Percentiles rank a stretch among this genome's conserved stretches.
These are phyloP conservation scores for Castanea mollissima DNA, from an alignment of 306 rosid species.

Conservation along the genomic window DNA sequence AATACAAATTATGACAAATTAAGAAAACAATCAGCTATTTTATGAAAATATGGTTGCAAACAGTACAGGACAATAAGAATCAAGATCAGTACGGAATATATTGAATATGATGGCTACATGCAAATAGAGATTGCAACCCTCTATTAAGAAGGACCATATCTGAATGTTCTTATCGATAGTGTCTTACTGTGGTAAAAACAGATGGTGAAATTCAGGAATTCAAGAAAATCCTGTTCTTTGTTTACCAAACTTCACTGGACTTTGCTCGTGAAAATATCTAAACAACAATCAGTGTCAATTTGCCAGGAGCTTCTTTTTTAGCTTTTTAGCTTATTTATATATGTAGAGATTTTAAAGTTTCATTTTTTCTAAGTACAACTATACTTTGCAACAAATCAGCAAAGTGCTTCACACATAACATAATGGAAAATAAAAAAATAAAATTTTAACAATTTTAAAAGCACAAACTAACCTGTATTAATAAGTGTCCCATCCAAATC, in stretches of 20 bases:
- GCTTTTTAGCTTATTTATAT: too few species aligned
- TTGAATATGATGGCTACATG: neutral
- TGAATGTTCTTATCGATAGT: neutral
- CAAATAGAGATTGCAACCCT: neutral
- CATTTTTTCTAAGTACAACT: neutral
- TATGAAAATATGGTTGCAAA: neutral
- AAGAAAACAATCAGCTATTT: conserved; percentile 8
- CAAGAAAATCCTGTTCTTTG: neutral
- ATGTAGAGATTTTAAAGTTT: too few species aligned
- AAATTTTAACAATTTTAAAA: neutral
- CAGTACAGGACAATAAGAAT: neutral
- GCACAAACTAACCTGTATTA: conserved; percentile 53
- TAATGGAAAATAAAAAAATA: too few species aligned
- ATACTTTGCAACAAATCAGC: too few species aligned
- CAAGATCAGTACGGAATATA: neutral
- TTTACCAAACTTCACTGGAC: neutral
- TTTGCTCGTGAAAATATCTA: neutral
- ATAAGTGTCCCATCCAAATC: conserved; percentile 93
- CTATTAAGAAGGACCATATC: neutral
- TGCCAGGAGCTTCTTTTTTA: too few species aligned
- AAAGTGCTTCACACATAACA: too few species aligned
- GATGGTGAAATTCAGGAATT: neutral
- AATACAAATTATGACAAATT: neutral
- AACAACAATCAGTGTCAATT: neutral
- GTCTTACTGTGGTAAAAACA: neutral